Conservation (phyloP, 2,329 filamentous ascomycete genomes). For the Neopestalotiopsis clavispora region DNA sequence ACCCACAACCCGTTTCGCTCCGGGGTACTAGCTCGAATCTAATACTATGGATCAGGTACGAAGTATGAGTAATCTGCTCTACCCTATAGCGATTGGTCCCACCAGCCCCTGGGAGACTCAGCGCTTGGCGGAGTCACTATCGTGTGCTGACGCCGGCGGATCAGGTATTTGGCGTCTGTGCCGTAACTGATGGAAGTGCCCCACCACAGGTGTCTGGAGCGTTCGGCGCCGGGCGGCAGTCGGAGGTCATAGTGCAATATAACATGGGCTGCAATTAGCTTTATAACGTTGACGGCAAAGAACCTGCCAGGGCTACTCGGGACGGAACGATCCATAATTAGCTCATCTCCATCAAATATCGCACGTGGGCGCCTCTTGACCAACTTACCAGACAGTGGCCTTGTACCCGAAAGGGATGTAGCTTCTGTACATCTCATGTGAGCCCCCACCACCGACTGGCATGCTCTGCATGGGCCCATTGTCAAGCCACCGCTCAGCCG, state of each 20-base stretch:
- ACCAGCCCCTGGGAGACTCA: neutral
- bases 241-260: neutral
- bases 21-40: too few relatives aligned
- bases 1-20: too few relatives aligned
- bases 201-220: neutral
- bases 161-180: neutral
- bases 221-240: neutral
- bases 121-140: neutral
- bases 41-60: too few relatives aligned
- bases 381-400: neutral
- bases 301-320: neutral
- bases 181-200: neutral
- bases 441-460: neutral
- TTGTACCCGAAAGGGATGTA: neutral
- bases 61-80: neutral
- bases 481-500: neutral
- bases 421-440: conserved; percentile 1
- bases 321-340: neutral
- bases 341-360: neutral
- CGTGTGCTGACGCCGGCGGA: neutral
- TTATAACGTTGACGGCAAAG: neutral
- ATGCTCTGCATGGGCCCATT: neutral
- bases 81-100: neutral
- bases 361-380: neutral
- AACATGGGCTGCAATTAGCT: neutral